Percentiles rank a stretch among this genome's conserved stretches.
These are phyloP conservation scores for Datura wrightii DNA, from an alignment of 257 asterid species.

Conservation along the genomic window DNA sequence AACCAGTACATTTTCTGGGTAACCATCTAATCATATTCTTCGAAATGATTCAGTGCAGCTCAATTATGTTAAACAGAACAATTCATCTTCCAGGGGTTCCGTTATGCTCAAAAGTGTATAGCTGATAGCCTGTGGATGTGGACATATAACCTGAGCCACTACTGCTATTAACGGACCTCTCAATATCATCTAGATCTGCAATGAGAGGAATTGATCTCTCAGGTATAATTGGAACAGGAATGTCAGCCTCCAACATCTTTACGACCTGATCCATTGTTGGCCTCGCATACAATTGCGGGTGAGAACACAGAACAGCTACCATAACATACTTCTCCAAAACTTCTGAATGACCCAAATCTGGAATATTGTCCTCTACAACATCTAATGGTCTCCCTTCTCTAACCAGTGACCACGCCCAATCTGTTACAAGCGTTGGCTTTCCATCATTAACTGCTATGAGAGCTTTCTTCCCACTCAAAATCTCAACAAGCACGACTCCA, in stretches of 20 bases:
- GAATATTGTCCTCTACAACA: slow-evolving; percentile 67
- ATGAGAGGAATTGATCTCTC: slow-evolving; percentile 75
- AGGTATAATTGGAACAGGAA: slow-evolving; percentile 68
- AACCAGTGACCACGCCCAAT: slow-evolving; percentile 92
- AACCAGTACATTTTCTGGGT: neutral
- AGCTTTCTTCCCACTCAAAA: slow-evolving; percentile 83
- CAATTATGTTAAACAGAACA: neutral
- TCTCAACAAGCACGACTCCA: slow-evolving; percentile 81
- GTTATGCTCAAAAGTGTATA: slow-evolving; percentile 44
- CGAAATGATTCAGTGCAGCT: neutral
- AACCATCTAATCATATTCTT: neutral
- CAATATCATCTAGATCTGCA: slow-evolving; percentile 69
- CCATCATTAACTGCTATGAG: slow-evolving; percentile 59
- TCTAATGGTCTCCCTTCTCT: slow-evolving; percentile 63
- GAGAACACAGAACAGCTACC: slow-evolving; percentile 82
- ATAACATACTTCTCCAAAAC: slow-evolving; percentile 77
- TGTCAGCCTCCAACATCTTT: slow-evolving; percentile 71
- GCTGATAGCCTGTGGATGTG: slow-evolving; percentile 63
- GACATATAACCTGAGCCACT: slow-evolving; percentile 72
- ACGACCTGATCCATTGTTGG: slow-evolving; percentile 89
- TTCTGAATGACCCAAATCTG: slow-evolving; percentile 57
- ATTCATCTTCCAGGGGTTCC: slow-evolving; percentile 29
- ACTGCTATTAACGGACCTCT: slow-evolving; percentile 61
- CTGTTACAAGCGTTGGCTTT: slow-evolving; percentile 63
- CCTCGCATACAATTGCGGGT: slow-evolving; percentile 84